Conservation (phyloP, 257 asterid genomes). For the Striga asiatica region DNA sequence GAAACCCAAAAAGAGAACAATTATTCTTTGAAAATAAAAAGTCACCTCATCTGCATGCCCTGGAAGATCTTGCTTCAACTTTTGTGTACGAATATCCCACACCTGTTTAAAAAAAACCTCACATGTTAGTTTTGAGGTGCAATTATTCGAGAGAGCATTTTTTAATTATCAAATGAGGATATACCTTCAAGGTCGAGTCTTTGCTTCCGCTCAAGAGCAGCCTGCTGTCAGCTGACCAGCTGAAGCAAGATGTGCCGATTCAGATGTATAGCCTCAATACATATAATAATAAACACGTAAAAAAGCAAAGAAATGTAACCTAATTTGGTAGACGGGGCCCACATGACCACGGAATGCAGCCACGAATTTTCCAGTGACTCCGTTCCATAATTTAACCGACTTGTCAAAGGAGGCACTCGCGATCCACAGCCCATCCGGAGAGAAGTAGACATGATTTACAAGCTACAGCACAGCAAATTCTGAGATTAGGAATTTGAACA, state of each 20-base stretch:
- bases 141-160: too few species aligned
- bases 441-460: slow-evolving; percentile 91
- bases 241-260: slow-evolving; percentile 23
- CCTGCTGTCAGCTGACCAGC: slow-evolving; percentile 99
- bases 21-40: too few species aligned
- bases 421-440: slow-evolving; percentile 93
- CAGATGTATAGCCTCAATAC: not conserved
- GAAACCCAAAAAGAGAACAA: not conserved
- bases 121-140: too few species aligned
- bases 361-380: slow-evolving; percentile 73
- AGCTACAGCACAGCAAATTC: slow-evolving; percentile 40
- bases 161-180: too few species aligned
- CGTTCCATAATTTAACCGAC: slow-evolving; percentile 95
- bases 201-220: slow-evolving; percentile 92
- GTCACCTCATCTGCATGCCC: not conserved
- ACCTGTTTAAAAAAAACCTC: not conserved
- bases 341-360: slow-evolving; percentile 94
- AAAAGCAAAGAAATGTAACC: slow-evolving; percentile 32
- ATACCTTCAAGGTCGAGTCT: slow-evolving; percentile 95
- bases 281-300: not conserved
- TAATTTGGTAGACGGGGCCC: slow-evolving; percentile 92
- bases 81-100: too few species aligned
- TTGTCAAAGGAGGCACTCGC: slow-evolving; percentile 97
- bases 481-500: not conserved
- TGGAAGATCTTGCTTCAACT: too few species aligned